phyloP scores from a whole-genome alignment of 2,329 filamentous ascomycete species.

The Exophiala bonariae region DNA sequence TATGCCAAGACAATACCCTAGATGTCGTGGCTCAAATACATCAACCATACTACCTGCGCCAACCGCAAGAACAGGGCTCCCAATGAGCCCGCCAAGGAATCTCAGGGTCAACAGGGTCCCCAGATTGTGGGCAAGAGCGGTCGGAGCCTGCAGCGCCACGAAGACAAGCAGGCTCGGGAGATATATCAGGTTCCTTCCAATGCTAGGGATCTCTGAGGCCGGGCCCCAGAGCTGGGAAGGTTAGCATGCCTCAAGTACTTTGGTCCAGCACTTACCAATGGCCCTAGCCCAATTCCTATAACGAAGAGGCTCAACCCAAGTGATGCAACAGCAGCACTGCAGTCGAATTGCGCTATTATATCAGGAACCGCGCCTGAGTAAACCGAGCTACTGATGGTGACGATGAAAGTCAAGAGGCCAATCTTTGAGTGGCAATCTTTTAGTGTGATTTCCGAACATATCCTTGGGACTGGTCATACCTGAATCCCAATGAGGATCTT shows the following conservation, averaged over 20 bases:
- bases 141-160: conserved; percentile 35
- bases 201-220: background rate
- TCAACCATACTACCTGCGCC: background rate
- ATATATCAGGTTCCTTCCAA: conserved; percentile 32
- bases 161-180: conserved; percentile 33
- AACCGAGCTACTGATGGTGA: background rate
- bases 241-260: background rate
- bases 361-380: background rate
- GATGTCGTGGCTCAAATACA: background rate
- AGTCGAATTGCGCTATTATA: background rate
- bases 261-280: background rate
- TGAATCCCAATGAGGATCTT: background rate
- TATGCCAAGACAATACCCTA: background rate
- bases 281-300: background rate
- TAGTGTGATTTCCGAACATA: background rate
- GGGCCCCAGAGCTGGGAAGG: background rate
- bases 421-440: background rate
- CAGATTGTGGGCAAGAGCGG: conserved; percentile 27
- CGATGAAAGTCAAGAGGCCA: background rate
- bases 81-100: background rate
- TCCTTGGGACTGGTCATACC: background rate
- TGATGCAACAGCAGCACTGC: background rate
- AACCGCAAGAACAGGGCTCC: background rate
- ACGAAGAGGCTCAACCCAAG: background rate
- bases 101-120: background rate